Conservation (phyloP, 768 basidiomycete species). For the Saitozyma sp. region DNA sequence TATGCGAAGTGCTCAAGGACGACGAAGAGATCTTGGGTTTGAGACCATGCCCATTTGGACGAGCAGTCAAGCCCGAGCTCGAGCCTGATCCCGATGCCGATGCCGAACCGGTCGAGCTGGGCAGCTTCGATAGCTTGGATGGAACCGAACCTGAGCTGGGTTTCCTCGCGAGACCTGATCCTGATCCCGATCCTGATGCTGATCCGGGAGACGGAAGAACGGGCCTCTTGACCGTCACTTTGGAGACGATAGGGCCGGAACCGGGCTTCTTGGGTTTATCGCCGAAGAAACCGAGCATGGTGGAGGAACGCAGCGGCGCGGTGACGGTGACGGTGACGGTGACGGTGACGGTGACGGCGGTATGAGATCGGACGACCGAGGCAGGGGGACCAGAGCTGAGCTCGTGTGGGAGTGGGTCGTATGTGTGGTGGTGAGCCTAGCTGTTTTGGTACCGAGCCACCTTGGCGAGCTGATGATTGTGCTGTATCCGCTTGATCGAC, state of each 20-base stretch:
- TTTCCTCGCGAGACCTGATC: not conserved
- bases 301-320: not conserved
- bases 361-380: too few relatives aligned
- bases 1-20: not conserved
- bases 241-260: constrained; percentile 19
- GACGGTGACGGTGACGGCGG: too few relatives aligned
- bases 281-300: constrained; percentile 31
- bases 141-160: not conserved
- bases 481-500: too few relatives aligned
- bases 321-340: too few relatives aligned
- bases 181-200: not conserved
- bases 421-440: not conserved
- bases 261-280: constrained; percentile 9
- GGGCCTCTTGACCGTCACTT: constrained; percentile 18
- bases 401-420: too few relatives aligned
- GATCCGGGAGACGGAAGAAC: constrained; percentile 4
- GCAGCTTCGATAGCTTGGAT: constrained; percentile 1
- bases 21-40: not conserved
- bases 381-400: too few relatives aligned
- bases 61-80: not conserved
- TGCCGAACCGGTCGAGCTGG: constrained; percentile 3
- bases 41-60: not conserved
- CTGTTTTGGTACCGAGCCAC: too few relatives aligned
- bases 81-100: constrained; percentile 1
- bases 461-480: not conserved